These are phyloP conservation scores for Cardiospermum halicacabum DNA, from an alignment of 345 rosid genomes.

Conservation along the genomic window DNA sequence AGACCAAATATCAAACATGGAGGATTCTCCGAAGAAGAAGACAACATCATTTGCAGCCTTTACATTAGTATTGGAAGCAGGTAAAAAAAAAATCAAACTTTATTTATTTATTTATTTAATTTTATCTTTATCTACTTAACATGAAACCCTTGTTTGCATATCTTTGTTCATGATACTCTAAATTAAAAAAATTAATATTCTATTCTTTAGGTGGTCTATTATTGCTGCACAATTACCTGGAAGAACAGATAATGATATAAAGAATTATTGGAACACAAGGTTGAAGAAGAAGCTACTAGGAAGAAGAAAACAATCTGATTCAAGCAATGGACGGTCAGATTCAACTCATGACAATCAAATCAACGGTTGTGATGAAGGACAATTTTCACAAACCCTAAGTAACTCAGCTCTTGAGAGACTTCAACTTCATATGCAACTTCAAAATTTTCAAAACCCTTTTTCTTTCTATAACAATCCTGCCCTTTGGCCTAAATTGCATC, in stretches of 20 bases:
- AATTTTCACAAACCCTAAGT: slow-evolving; percentile 46
- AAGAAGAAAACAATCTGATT: slow-evolving; percentile 57
- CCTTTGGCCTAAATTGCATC: slow-evolving; percentile 74
- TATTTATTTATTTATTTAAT: background rate
- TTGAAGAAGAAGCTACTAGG: slow-evolving; percentile 94
- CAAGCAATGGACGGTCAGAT: slow-evolving; percentile 25
- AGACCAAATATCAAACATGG: slow-evolving; percentile 98
- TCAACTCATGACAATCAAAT: slow-evolving; percentile 8
- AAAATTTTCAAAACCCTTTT: slow-evolving; percentile 56
- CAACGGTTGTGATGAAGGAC: slow-evolving; percentile 21
- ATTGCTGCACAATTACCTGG: slow-evolving; percentile 99
- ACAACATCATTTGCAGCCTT: slow-evolving; percentile 92
- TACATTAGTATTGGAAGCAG: slow-evolving; percentile 98
- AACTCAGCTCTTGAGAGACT: slow-evolving; percentile 83
- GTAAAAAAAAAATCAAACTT: no score
- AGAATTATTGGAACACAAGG: slow-evolving; percentile 96
- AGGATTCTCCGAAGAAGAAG: slow-evolving; percentile 97
- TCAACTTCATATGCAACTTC: slow-evolving; percentile 92
- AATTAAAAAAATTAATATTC: slow-evolving; percentile 12
- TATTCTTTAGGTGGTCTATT: slow-evolving; percentile 84
- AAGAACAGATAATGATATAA: slow-evolving; percentile 96
- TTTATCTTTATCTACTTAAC: slow-evolving; percentile 4
- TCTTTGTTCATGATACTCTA: slow-evolving; percentile 37
- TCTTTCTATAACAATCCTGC: slow-evolving; percentile 58
- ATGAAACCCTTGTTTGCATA: slow-evolving; percentile 34